Evolutionary conservation across 176 grass and related monocot species (phyloP), one percentile per base, ranked within the genome.

Genomic region (Cenchrus americanus): DNA sequence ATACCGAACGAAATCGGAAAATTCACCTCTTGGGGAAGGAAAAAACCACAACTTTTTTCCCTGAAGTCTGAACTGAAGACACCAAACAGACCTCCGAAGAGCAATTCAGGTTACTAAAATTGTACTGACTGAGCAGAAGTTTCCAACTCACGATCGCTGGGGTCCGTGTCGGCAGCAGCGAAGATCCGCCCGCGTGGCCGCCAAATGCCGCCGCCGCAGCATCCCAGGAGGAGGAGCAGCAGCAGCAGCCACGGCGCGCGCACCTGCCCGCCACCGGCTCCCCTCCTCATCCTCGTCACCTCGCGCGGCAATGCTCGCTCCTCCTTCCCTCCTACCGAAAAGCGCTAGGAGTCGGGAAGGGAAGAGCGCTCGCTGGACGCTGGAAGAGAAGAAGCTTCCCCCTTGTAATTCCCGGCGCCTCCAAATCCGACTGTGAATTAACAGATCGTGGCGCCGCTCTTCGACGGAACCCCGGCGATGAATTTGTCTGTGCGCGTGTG

Each of bases 131-230:
- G 27, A 76, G 14, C 14, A 63, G 27, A 7, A 63, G 63, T 30
- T 77, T 80, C n/a, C 4, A 41, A 46, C 88, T 82, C 66, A 90
- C 88, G 73, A 58, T 90, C 88, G 59, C 49, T 79, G 63, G 88
- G 66, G 67, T 90, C 88, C 2, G 88, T 90, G 49, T 78, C 79
- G 7, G 84, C 88, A 77, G 83, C 79, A 65, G 82, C 84, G 27
- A 86, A 82, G 88, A 86, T 86, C 77, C 78, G 79, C 13, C 15
- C 46, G 48, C 55, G 55, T 42, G 88, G 73, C 66, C 66, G 73
- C 66, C 66, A 90, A 82, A 90, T 55, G 88, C 21, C 5, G 72
- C 21, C 17, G 53, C 41, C 70, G 87, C 15, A 75, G 81, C 18
- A 68, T 8, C 7, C n/a, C 17, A 89, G 69, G 70, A 79, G 69